Evolutionary conservation across 2,329 filamentous ascomycete species (phyloP).

Genomic region (Aspergillus chevalieri): DNA sequence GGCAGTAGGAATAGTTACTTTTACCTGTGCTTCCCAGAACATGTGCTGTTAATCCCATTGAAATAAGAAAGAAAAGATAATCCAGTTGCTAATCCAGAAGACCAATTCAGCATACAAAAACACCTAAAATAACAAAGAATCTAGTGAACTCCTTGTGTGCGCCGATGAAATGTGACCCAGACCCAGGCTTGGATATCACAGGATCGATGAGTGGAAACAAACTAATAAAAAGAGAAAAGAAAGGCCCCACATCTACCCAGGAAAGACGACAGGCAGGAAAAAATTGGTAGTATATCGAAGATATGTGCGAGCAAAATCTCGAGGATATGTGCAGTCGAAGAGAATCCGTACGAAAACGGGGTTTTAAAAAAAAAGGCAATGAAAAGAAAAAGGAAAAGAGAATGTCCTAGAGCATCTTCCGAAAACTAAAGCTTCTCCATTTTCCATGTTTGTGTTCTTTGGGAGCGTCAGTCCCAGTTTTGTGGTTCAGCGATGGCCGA

Average conservation of each 20-base stretch:
- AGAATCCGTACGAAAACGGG: no score
- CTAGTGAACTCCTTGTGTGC: constrained; percentile 15
- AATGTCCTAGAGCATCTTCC: constrained; percentile 41
- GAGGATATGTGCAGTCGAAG: constrained; percentile 22
- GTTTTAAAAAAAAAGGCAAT: not conserved
- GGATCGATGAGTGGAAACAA: constrained; percentile 8
- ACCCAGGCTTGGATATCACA: constrained; percentile 21
- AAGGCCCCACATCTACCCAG: constrained; percentile 5
- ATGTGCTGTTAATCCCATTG: not conserved
- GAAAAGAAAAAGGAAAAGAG: constrained; percentile 6
- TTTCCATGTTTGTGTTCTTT: constrained; percentile 20
- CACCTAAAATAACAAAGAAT: constrained; percentile 2
- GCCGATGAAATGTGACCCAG: constrained; percentile 18
- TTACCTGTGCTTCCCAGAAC: not conserved
- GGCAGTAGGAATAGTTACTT: not conserved
- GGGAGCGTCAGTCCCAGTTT: constrained; percentile 14
- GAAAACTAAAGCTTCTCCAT: constrained; percentile 39
- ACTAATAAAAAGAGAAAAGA: constrained; percentile 9
- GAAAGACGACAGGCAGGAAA: constrained; percentile 9
- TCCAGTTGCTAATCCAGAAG: not conserved
- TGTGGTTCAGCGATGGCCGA: constrained; percentile 3
- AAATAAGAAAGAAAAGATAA: not conserved
- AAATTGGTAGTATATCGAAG: constrained; percentile 25
- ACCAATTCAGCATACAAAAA: not conserved
- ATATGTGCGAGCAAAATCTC: constrained; percentile 15